phyloP scores from a whole-genome alignment of 768 basidiomycete genomes.

The Mycena crocata region DNA sequence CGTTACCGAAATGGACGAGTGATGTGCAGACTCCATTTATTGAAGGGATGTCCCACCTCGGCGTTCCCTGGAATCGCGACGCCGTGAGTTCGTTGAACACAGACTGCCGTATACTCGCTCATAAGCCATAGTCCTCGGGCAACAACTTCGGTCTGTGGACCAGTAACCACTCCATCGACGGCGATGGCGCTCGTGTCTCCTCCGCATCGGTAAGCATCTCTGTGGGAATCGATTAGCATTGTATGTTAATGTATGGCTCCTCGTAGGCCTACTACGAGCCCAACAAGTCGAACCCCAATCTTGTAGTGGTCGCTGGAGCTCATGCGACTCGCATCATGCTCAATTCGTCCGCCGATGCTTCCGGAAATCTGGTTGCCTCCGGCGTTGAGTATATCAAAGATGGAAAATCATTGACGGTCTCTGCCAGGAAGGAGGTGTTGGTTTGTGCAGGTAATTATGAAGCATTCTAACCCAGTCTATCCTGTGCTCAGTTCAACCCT shows the following conservation, averaged over 20 bases:
- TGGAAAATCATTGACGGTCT: too few species aligned
- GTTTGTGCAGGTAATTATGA: too few species aligned
- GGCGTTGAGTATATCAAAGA: too few species aligned
- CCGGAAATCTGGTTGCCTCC: too few species aligned
- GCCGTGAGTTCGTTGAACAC: not conserved
- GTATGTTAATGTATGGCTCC: not conserved
- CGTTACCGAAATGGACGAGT: constrained; percentile 26
- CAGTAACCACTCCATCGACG: constrained; percentile 13
- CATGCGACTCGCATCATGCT: constrained; percentile 30
- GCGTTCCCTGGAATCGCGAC: constrained; percentile 21
- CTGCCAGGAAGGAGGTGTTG: too few species aligned
- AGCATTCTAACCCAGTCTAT: too few species aligned
- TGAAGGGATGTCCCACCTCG: constrained; percentile 3
- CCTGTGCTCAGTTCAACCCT: too few species aligned
- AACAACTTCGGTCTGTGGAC: constrained; percentile 34
- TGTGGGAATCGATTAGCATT: not conserved
- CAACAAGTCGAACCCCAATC: constrained; percentile 52
- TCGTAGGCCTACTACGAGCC: constrained; percentile 64
- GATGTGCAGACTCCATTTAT: constrained; percentile 16
- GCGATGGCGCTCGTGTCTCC: not conserved
- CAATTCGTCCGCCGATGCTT: not conserved
- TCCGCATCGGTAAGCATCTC: constrained; percentile 7
- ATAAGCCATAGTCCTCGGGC: constrained; percentile 26
- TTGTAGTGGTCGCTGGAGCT: constrained; percentile 38
- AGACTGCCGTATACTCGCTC: not conserved